phyloP scores from a whole-genome alignment of 2,329 filamentous ascomycete genomes.

The Leptographium lundbergii region DNA sequence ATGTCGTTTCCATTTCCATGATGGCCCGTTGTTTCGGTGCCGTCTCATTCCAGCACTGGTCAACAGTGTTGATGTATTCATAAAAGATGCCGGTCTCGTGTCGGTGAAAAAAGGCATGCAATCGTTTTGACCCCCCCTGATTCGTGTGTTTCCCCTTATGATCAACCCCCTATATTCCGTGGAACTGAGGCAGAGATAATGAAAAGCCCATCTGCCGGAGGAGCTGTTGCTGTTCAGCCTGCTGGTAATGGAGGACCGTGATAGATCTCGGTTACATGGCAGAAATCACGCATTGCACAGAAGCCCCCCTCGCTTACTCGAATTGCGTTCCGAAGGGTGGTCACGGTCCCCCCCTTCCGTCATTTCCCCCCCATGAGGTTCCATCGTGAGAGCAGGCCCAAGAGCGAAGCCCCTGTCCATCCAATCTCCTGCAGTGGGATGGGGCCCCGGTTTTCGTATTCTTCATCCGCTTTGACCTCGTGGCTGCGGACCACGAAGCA shows the following conservation, averaged over 20 bases:
- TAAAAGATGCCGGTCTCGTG: not conserved
- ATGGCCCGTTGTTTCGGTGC: not conserved
- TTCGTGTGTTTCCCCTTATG: too few species aligned
- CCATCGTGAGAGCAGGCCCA: not conserved
- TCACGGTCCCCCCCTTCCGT: not conserved
- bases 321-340: not conserved
- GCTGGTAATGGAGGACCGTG: not conserved
- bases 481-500: not conserved
- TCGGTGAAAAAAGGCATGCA: not conserved
- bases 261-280: not conserved
- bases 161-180: too few species aligned
- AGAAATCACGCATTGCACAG: not conserved
- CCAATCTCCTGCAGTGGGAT: not conserved
- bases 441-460: not conserved
- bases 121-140: not conserved
- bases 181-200: not conserved
- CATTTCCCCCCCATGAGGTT: not conserved
- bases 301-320: not conserved
- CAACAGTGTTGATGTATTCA: not conserved
- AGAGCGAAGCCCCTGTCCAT: not conserved
- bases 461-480: not conserved
- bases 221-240: not conserved
- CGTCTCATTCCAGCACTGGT: not conserved
- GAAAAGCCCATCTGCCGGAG: not conserved
- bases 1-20: not conserved